phyloP scores from a whole-genome alignment of 106 monocot genomes.

The Acorus calamus region DNA sequence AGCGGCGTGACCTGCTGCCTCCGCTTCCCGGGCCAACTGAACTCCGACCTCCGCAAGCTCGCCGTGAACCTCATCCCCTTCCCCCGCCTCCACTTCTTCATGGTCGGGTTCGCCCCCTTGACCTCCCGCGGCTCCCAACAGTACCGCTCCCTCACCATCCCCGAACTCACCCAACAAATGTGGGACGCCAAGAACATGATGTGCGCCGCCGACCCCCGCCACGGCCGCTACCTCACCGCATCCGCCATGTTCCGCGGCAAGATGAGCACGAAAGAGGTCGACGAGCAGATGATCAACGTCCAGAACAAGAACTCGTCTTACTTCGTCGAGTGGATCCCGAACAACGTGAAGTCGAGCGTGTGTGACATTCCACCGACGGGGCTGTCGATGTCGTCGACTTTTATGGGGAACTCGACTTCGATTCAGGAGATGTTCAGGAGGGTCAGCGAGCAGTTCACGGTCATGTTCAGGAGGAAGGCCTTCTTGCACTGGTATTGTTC shows the following conservation, averaged over 20 bases:
- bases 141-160: conserved; percentile 57
- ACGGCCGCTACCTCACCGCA: conserved; percentile 70
- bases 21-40: conserved; percentile 70
- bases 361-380: no score
- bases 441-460: no score
- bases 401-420: no score
- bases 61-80: conserved; percentile 78
- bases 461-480: no score
- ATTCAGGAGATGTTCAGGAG: no score
- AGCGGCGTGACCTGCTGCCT: conserved; percentile 77
- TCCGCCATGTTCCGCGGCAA: conserved; percentile 88
- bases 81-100: conserved; percentile 85
- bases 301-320: conserved; percentile 93
- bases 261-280: conserved; percentile 80
- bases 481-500: no score
- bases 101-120: conserved; percentile 71
- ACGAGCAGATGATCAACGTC: conserved; percentile 78
- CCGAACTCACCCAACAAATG: conserved; percentile 78
- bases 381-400: no score
- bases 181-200: conserved; percentile 91
- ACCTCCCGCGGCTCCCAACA: conserved; percentile 73
- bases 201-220: conserved; percentile 79
- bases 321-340: conserved; percentile 86
- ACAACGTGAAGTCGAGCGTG: conserved; percentile 58
- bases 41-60: conserved; percentile 72